Conservation (phyloP, 768 basidiomycete genomes). For the Lentinula boryana region DNA sequence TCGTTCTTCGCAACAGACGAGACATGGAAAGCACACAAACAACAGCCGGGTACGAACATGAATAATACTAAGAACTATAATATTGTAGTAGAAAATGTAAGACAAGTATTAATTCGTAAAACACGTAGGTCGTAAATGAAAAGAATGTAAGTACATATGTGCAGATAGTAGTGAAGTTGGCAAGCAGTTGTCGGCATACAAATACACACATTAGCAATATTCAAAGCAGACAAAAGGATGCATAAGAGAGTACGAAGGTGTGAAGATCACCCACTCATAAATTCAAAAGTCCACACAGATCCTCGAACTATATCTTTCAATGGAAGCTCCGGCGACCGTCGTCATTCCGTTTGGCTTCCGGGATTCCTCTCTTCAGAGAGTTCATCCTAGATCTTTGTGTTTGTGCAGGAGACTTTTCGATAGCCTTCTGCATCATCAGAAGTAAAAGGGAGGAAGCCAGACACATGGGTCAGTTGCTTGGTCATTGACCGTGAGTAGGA, state of each 20-base stretch:
- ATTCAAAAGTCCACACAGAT: background rate
- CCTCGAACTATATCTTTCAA: conserved; percentile 10
- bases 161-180: background rate
- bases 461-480: conserved; percentile 9
- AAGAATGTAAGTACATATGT: background rate
- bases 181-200: background rate
- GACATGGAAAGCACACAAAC: too few species aligned
- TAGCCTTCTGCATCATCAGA: conserved; percentile 7
- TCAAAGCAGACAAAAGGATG: background rate
- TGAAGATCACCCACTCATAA: background rate
- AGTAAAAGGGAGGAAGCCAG: background rate
- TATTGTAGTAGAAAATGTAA: background rate
- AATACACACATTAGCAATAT: background rate
- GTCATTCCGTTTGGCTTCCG: conserved; percentile 30
- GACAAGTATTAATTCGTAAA: background rate
- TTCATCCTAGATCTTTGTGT: conserved; percentile 26
- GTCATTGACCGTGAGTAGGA: background rate
- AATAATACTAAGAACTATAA: background rate
- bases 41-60: background rate
- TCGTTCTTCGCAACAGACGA: too few species aligned
- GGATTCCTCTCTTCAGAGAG: conserved; percentile 19
- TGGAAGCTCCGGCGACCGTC: conserved; percentile 31
- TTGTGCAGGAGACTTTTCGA: conserved; percentile 23
- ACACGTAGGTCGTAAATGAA: background rate
- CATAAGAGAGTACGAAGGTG: background rate